phyloP scores from a whole-genome alignment of 148 eudicot species.

The Fallopia convolvulus region DNA sequence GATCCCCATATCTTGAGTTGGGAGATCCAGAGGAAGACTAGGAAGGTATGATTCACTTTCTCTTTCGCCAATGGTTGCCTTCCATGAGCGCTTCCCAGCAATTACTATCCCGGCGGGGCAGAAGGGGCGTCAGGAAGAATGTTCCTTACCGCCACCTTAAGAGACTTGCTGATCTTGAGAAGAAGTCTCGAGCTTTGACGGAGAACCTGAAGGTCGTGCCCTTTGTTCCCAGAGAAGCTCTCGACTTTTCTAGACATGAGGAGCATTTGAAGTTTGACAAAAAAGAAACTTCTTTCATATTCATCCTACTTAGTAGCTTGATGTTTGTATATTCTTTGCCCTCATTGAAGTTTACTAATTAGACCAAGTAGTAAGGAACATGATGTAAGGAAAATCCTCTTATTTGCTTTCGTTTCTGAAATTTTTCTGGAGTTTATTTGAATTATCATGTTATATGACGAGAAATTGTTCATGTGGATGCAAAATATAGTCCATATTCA shows the following conservation, averaged over 20 bases:
- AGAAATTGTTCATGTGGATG: background rate
- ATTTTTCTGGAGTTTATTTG: background rate
- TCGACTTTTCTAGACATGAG: conserved; percentile 43
- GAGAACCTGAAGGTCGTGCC: conserved; percentile 48
- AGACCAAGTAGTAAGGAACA: no score
- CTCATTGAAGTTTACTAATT: no score
- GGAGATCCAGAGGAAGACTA: no score
- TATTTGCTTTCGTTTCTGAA: background rate
- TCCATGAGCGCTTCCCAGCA: conserved; percentile 6
- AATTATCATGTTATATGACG: background rate
- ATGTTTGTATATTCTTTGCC: no score
- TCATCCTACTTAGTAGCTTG: no score
- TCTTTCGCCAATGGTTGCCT: no score
- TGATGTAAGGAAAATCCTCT: conserved; percentile 42
- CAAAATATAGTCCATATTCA: no score
- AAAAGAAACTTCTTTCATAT: no score
- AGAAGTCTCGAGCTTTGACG: conserved; percentile 31
- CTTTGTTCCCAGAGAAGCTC: conserved; percentile 38
- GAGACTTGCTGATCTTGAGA: conserved; percentile 29
- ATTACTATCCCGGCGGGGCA: conserved; percentile 24
- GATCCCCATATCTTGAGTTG: no score
- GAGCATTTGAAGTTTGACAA: conserved; percentile 38
- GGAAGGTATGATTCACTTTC: no score
- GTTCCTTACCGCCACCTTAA: background rate
- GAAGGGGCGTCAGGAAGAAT: conserved; percentile 17